Evolutionary conservation across 257 asterid species (phyloP).

Genomic region (Nicotiana tomentosiformis): DNA sequence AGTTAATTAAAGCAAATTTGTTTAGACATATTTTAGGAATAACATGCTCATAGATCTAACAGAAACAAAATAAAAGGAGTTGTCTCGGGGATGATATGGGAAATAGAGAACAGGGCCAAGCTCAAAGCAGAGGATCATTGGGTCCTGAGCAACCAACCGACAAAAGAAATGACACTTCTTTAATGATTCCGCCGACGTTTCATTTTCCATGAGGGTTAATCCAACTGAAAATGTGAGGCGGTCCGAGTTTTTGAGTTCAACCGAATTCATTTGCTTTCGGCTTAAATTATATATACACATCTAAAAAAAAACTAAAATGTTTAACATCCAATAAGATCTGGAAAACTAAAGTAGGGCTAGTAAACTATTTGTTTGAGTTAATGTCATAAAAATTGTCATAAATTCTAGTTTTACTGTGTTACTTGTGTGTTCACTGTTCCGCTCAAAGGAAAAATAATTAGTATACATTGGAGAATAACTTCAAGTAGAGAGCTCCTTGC

Average conservation of each 20-base stretch:
- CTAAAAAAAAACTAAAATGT: too few species aligned
- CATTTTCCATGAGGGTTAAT: too few species aligned
- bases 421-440: background rate
- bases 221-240: too few species aligned
- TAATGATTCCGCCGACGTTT: background rate
- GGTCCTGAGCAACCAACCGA: background rate
- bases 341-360: too few species aligned
- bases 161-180: background rate
- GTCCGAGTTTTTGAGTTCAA: too few species aligned
- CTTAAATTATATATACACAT: too few species aligned
- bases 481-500: background rate
- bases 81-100: background rate
- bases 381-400: too few species aligned
- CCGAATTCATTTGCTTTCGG: too few species aligned
- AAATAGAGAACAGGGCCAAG: background rate
- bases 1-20: background rate
- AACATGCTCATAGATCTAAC: background rate
- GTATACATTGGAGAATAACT: background rate
- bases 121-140: background rate
- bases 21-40: background rate
- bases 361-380: too few species aligned
- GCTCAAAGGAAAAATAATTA: background rate
- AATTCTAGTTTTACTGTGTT: too few species aligned
- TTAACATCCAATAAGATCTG: too few species aligned
- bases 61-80: background rate